Conservation (phyloP, 306 rosid species). For the Prunus armeniaca region DNA sequence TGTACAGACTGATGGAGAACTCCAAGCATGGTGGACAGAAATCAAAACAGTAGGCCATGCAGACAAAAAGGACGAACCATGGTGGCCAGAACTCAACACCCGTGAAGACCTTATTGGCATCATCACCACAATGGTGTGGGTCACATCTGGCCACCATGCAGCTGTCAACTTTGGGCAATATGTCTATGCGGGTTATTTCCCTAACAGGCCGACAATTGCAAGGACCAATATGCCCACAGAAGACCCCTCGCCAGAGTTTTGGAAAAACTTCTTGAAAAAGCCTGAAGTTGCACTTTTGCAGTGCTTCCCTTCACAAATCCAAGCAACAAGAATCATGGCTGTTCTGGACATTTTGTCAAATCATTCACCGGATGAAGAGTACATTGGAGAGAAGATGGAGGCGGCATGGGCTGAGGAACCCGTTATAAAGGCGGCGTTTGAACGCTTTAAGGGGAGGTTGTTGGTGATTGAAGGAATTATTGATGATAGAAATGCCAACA, state of each 20-base stretch:
- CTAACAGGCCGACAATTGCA: conserved; percentile 65
- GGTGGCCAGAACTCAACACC: conserved; percentile 71
- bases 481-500: conserved; percentile 53
- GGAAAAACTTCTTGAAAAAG: conserved; percentile 40
- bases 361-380: conserved; percentile 87
- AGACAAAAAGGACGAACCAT: conserved; percentile 74
- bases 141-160: conserved; percentile 72
- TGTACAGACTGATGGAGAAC: conserved; percentile 56
- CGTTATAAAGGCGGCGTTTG: conserved; percentile 53
- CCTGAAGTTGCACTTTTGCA: conserved; percentile 50
- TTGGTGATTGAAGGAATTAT: conserved; percentile 44
- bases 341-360: conserved; percentile 61
- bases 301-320: conserved; percentile 70
- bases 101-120: conserved; percentile 53
- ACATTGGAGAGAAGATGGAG: conserved; percentile 60
- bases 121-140: conserved; percentile 56
- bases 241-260: conserved; percentile 39
- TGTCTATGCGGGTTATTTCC: conserved; percentile 61
- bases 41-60: conserved; percentile 60
- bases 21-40: conserved; percentile 90
- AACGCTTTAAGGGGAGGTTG: conserved; percentile 47
- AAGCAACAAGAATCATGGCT: conserved; percentile 59
- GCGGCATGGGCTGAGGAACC: conserved; percentile 63
- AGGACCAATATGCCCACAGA: conserved; percentile 61
- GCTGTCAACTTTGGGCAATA: conserved; percentile 83